These are phyloP conservation scores for Chrysanthemum lavandulifolium DNA, from an alignment of 129 eudicot genomes.

Conservation along the genomic window DNA sequence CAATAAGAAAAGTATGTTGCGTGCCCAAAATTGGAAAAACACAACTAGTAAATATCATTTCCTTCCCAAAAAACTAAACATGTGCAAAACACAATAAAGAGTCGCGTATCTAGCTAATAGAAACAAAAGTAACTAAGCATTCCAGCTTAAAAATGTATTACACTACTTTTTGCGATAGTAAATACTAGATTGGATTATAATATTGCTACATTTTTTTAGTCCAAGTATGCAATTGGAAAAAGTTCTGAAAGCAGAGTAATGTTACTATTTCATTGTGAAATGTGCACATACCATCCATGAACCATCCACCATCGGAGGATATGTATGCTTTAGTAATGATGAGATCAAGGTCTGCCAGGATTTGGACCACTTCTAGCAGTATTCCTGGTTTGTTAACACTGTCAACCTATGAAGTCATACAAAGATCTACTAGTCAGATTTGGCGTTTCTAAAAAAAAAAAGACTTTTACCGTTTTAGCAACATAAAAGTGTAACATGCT, in stretches of 20 bases:
- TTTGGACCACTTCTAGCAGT: slow-evolving; percentile 91
- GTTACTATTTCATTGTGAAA: neutral
- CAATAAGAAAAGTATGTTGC: no score
- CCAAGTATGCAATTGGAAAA: neutral
- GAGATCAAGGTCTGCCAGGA: slow-evolving; percentile 85
- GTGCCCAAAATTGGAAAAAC: no score
- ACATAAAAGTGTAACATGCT: neutral
- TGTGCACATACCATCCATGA: slow-evolving; percentile 77
- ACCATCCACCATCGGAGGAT: slow-evolving; percentile 97
- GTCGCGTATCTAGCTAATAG: no score
- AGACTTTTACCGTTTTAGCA: neutral
- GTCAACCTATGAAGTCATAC: slow-evolving; percentile 55
- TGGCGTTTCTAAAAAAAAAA: slow-evolving; percentile 8
- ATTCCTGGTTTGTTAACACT: slow-evolving; percentile 95
- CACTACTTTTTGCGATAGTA: no score
- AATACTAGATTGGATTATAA: neutral
- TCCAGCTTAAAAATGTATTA: no score
- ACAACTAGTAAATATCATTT: no score
- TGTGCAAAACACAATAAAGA: no score
- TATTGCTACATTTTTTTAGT: neutral
- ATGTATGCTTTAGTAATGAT: slow-evolving; percentile 83
- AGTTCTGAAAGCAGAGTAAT: neutral
- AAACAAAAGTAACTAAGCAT: no score
- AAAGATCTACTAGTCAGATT: slow-evolving; percentile 10
- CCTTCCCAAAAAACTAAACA: no score